Evolutionary conservation across 2,329 filamentous ascomycete species (phyloP).

Genomic region (Trichoderma afroharzianum): DNA sequence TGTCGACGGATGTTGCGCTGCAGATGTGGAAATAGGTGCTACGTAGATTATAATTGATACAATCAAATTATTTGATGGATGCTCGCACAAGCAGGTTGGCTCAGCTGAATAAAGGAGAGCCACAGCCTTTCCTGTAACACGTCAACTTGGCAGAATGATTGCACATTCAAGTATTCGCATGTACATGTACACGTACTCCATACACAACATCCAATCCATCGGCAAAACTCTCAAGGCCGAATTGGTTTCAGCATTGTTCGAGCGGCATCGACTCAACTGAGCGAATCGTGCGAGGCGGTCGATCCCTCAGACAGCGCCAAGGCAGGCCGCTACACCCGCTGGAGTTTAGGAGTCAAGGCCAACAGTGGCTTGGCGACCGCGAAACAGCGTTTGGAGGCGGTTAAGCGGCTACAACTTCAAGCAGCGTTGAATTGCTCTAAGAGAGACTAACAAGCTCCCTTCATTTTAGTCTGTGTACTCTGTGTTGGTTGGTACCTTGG

Average conservation of each 20-base stretch:
- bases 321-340: slow-evolving; percentile 4
- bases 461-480: slow-evolving; percentile 4
- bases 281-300: not conserved
- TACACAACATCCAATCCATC: not conserved
- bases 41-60: not conserved
- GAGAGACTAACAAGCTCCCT: not conserved
- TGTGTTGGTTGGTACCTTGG: too few species aligned
- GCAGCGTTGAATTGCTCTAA: not conserved
- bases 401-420: not conserved
- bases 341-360: not conserved
- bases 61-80: not conserved
- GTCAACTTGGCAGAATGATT: not conserved
- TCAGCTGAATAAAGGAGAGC: not conserved
- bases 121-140: not conserved
- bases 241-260: slow-evolving; percentile 4
- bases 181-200: not conserved
- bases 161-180: not conserved
- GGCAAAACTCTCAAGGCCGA: not conserved
- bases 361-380: slow-evolving; percentile 7
- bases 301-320: not conserved
- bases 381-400: not conserved
- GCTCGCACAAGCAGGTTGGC: not conserved
- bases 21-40: not conserved
- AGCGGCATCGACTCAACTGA: not conserved
- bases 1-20: slow-evolving; percentile 2